Evolutionary conservation across 192 early-diverging fungal species (phyloP), one percentile per base, ranked within the genome.

Genomic region (Coemansia sp.): DNA sequence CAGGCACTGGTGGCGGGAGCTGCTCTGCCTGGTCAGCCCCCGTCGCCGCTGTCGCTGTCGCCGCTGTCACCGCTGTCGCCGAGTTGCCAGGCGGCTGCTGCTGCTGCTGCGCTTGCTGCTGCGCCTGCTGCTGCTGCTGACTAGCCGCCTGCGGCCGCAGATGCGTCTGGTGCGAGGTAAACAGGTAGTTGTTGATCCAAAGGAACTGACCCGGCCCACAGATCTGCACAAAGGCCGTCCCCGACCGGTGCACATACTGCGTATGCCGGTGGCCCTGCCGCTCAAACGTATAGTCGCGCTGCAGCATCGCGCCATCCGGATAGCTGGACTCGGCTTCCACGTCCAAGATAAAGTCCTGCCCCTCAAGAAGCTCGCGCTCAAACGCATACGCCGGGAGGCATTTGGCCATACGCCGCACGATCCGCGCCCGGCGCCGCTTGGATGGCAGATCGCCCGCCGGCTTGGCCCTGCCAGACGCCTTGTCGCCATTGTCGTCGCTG

Each of bases 141-240:
- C 32, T 43, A 27, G 37, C 32, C 43, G 61, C 49, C 37, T 56
- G 51, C 45, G 71, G 54, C 11, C 77, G 71, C 42, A 60, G 29
- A 14, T 65, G 62, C 60, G 22, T 62, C 60, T 73, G 70, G 39
- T 70, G 74, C 63, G 79, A 76, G 1, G 79, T 70, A 46, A 74
- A 77, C 47, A 96, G 70, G 27, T 92, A 83, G 71, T 98, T 98
- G 65, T 92, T 92, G 15, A 94, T 86, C 95, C 95, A 98, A 47
- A 89, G 84, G 53, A 95, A 94, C n/a, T 86, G 74, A 4, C 87
- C 87, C 4, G 89, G 86, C 4, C 86, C 84, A 19, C 85, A 82
- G 24, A 99, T 93, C 68, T 97, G 96, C 43, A 99, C 88, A 85
- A 97, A 96, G 1, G 94, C 95, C 8, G 92, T 88, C 2, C 97